Evolutionary conservation across 768 basidiomycete species (phyloP), one percentile per base, ranked within the genome.

Genomic region (Hericium erinaceus): DNA sequence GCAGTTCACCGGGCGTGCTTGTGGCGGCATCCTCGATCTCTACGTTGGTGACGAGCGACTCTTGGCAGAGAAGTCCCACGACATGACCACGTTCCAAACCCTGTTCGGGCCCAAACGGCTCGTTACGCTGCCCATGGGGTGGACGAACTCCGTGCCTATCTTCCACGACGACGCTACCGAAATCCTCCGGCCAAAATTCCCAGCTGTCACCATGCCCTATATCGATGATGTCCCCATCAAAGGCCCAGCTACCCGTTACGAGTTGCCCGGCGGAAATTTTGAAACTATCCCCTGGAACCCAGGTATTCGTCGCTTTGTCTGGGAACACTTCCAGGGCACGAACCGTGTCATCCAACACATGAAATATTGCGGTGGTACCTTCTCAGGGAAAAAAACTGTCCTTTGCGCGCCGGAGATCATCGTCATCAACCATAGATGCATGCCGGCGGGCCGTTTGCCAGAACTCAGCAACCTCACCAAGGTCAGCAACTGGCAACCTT

Each of bases 151-250:
- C n/a, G n/a, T n/a, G n/a, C n/a, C n/a, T n/a, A n/a, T n/a, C n/a
- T n/a, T n/a, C n/a, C n/a, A n/a, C n/a, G n/a, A n/a, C n/a, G n/a
- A n/a, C n/a, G n/a, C n/a, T n/a, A n/a, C n/a, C n/a, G n/a, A n/a
- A n/a, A n/a, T n/a, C n/a, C n/a, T n/a, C n/a, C n/a, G n/a, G n/a
- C n/a, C n/a, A n/a, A n/a, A n/a, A n/a, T n/a, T n/a, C n/a, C n/a
- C n/a, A n/a, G n/a, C n/a, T 24, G 22, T 65, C 4, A 72, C 72
- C 0, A 58, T 62, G 0, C 69, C 68, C 0, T 81, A 70, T 52
- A 68, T 80, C 10, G 72, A 81, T 57, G 71, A 80, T 58, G 59
- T 73, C 0, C 67, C 68, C 0, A 55, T 77, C 4, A 70, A 69
- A 56, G 73, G 74, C 1, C 74, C 70, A 0, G 15, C 20, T 1